Percentiles rank a stretch among this genome's conserved stretches.
phyloP scores from a whole-genome alignment of 768 basidiomycete species.

The Trametes gibbosa region DNA sequence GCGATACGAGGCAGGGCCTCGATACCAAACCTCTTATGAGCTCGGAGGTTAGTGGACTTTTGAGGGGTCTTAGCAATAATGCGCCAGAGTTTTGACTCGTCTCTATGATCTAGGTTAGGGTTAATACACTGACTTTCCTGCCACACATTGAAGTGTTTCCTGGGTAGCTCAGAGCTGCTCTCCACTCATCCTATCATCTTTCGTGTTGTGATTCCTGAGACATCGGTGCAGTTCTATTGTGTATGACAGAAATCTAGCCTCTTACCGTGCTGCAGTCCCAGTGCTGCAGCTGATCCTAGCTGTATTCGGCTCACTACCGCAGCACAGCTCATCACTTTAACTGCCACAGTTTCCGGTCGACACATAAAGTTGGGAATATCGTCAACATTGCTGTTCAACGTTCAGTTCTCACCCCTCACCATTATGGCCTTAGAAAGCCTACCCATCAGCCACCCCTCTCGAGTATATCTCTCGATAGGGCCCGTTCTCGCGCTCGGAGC shows the following conservation, averaged over 20 bases:
- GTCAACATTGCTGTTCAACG: neutral
- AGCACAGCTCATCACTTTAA: neutral
- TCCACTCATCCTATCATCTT: no score
- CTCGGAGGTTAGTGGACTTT: no score
- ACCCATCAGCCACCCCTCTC: slow-evolving; percentile 8
- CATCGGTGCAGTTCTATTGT: no score
- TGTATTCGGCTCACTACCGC: neutral
- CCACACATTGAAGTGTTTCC: no score
- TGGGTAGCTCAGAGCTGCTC: no score
- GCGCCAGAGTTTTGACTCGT: neutral
- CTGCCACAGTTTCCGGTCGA: neutral
- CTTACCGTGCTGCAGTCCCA: no score
- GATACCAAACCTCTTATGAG: no score
- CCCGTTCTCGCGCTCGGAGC: slow-evolving; percentile 24
- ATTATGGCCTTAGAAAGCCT: slow-evolving; percentile 1
- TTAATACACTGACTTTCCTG: neutral
- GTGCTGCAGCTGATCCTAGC: neutral
- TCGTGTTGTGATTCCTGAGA: no score
- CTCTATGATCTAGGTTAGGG: neutral
- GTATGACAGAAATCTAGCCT: no score
- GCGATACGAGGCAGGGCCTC: no score
- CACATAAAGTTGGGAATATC: neutral
- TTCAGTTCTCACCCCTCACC: neutral
- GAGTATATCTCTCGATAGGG: slow-evolving; percentile 9
- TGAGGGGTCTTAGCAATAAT: no score